Base-by-base conservation (phyloP, 2,329 filamentous ascomycete genomes). In the Setomelanomma holmii region DNA sequence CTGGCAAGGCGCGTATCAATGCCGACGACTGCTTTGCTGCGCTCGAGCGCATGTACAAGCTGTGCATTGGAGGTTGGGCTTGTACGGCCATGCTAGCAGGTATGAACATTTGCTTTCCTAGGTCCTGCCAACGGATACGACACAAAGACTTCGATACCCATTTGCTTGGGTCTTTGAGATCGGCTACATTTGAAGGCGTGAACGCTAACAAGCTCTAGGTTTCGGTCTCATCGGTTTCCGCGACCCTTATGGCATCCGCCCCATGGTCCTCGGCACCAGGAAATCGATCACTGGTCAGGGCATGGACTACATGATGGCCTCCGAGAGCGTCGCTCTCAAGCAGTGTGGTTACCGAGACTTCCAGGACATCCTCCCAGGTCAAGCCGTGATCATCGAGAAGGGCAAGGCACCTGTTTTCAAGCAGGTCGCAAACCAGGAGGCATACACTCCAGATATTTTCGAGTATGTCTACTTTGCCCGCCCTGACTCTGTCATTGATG, bases 261-360 rank as follows among this genome's bases (percentile, higher is more conserved):
- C 92, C 2, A 84, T 96, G 59, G 85, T 90, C 40, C 78, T 96
- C 8, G 92, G 92, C 36, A 89, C 86, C 42, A 84, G 91, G 47
- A 82, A 85, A 1, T 91, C 89, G 1, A 75, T 80, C 12, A 88
- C 86, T 34, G 81, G 84, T 30, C 80, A 84, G 4, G 86, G 86
- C 5, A 88, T 77, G 54, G 92, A 96, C 75, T 96, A 96, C 78
- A 91, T 96, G 84, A 85, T 96, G 80, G 91, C 91, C 1, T 96
- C 91, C 0, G 92, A 96, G 75, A 93, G 89, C 7, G 87, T 96
- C 43, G 92, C 91, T 7, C 79, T 96, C 40, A 84, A 84, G 40
- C 91, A 96, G 72, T 86, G 93, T 41, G 91, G 91, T 14, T 96
- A 95, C 78, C 80, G 75, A 27, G 81, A 91, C 68, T 88, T 96